phyloP scores from a whole-genome alignment of 306 rosid genomes.

The Cicer judaicum region DNA sequence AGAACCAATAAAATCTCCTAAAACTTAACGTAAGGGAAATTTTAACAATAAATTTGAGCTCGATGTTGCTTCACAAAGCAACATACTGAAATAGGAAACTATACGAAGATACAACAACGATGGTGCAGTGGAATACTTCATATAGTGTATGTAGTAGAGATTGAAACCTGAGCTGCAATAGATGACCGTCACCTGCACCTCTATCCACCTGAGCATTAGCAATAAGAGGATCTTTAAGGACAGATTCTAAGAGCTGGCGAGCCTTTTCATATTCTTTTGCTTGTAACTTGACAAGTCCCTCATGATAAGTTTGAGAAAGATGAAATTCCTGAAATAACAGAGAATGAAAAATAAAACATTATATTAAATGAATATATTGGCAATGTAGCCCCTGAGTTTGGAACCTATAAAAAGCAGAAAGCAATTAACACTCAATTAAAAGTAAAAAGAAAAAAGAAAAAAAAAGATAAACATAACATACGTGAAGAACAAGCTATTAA shows the following conservation, averaged over 20 bases:
- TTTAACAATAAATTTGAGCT: not conserved
- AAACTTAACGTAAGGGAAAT: slow-evolving; percentile 5
- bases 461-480: not conserved
- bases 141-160: slow-evolving; percentile 11
- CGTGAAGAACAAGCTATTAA: not conserved
- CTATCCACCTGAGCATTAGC: slow-evolving; percentile 77
- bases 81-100: not conserved
- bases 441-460: too few species aligned
- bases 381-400: slow-evolving; percentile 14
- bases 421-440: not conserved
- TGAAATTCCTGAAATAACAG: slow-evolving; percentile 80
- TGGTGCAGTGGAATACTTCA: slow-evolving; percentile 18
- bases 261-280: slow-evolving; percentile 87
- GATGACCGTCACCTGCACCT: slow-evolving; percentile 79
- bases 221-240: slow-evolving; percentile 80
- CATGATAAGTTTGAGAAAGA: slow-evolving; percentile 92
- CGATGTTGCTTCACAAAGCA: slow-evolving; percentile 1
- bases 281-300: slow-evolving; percentile 87
- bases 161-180: slow-evolving; percentile 88
- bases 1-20: slow-evolving; percentile 26
- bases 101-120: slow-evolving; percentile 23
- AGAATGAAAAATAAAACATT: not conserved
- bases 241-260: slow-evolving; percentile 76
- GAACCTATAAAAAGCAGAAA: not conserved
- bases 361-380: slow-evolving; percentile 12